Percentiles rank a stretch among this genome's conserved stretches.
Evolutionary conservation across 768 basidiomycete genomes (phyloP).

Genomic region (Phallus indusiatus): DNA sequence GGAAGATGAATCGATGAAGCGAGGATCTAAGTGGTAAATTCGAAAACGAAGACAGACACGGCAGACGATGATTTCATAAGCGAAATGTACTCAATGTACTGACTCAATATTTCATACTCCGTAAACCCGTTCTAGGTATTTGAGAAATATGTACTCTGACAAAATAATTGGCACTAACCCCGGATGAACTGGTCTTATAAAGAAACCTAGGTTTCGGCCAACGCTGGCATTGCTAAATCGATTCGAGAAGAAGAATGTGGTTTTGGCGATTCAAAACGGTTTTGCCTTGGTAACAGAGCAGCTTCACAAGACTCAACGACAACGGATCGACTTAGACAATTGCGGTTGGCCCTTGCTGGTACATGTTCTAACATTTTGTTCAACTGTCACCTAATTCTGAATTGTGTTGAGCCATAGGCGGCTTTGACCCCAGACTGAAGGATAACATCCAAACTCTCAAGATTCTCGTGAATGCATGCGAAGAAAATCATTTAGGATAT

Average conservation of each 20-base stretch:
- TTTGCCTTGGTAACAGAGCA: constrained; percentile 50
- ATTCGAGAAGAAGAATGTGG: constrained; percentile 86
- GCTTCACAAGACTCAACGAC: background rate
- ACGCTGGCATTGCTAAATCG: constrained; percentile 86
- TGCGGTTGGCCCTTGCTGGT: constrained; percentile 79
- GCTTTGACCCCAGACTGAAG: constrained; percentile 79
- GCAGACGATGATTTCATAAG: too few species aligned
- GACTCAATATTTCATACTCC: too few species aligned
- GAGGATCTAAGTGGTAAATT: too few species aligned
- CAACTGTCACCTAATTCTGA: background rate
- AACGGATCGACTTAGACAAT: background rate
- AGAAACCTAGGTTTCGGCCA: constrained; percentile 43
- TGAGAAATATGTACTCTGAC: too few species aligned
- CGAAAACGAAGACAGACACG: too few species aligned
- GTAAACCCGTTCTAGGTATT: too few species aligned
- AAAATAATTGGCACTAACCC: too few species aligned
- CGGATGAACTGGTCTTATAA: too few species aligned
- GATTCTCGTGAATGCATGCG: constrained; percentile 51
- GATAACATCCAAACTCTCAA: constrained; percentile 68
- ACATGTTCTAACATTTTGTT: constrained; percentile 8
- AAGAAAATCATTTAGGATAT: constrained; percentile 47
- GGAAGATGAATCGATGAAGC: too few species aligned
- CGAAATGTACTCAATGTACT: too few species aligned
- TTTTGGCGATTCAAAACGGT: constrained; percentile 69
- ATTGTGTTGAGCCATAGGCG: constrained; percentile 46